Conservation (phyloP, 106 monocot species). For the Cymbidium sinense region DNA sequence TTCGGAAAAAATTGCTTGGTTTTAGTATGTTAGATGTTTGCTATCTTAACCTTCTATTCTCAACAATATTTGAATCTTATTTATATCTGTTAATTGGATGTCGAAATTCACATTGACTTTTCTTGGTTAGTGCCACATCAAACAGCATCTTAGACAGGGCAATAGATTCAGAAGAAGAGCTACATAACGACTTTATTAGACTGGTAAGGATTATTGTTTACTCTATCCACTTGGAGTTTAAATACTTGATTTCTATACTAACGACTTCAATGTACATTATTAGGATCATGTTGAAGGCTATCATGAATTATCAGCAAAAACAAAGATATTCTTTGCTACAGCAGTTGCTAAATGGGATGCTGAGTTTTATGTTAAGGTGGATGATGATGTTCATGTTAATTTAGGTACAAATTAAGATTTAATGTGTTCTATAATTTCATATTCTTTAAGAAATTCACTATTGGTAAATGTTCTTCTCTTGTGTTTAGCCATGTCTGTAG, state of each 20-base stretch:
- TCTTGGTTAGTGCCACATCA: conserved; percentile 6
- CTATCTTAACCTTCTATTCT: background rate
- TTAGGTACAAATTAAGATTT: conserved; percentile 2
- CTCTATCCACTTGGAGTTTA: background rate
- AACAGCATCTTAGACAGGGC: conserved; percentile 9
- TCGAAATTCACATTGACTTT: background rate
- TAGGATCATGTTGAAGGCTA: conserved; percentile 13
- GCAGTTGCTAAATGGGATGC: conserved; percentile 11
- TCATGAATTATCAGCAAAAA: conserved; percentile 10
- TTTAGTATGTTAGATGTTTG: background rate
- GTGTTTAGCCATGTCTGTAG: background rate
- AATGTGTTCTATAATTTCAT: background rate
- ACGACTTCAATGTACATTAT: background rate
- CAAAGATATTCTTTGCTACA: conserved; percentile 14
- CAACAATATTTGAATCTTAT: background rate
- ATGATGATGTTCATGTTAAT: conserved; percentile 12
- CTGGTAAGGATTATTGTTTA: background rate
- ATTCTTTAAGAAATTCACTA: background rate
- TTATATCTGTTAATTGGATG: background rate
- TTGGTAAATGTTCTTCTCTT: background rate
- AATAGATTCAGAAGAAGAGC: conserved; percentile 9
- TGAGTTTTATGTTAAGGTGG: conserved; percentile 13
- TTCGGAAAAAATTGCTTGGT: background rate
- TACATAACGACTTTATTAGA: conserved; percentile 7
- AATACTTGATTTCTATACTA: background rate